Conservation (phyloP, 371 early-diverging fungal genomes). For the Mortierella sp. region DNA sequence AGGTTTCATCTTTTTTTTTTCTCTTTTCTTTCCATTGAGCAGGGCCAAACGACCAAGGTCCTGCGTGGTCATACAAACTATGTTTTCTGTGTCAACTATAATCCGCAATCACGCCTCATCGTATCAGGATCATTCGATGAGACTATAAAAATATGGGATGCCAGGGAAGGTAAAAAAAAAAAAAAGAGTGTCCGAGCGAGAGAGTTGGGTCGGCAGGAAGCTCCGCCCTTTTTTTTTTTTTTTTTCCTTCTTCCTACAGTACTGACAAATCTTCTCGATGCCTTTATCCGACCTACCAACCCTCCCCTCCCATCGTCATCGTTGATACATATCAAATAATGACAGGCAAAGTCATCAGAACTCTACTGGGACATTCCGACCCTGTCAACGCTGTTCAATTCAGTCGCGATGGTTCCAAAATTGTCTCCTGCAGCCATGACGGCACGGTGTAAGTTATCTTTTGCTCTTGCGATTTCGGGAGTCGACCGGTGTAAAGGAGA, state of each 20-base stretch:
- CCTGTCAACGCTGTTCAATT: constrained; percentile 97
- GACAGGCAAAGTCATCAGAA: constrained; percentile 87
- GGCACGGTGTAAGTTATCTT: constrained; percentile 84
- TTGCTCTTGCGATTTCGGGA: neutral
- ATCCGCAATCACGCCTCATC: constrained; percentile 91
- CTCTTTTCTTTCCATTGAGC: constrained; percentile 1
- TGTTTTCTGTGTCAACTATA: constrained; percentile 97
- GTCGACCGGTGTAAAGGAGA: too few relatives aligned
- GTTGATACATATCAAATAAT: neutral
- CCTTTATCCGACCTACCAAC: too few relatives aligned
- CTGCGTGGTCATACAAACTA: constrained; percentile 94
- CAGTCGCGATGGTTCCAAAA: constrained; percentile 96
- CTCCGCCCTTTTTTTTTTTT: too few relatives aligned
- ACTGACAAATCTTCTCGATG: too few relatives aligned
- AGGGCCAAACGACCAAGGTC: constrained; percentile 81
- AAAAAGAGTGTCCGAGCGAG: too few relatives aligned
- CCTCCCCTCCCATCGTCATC: too few relatives aligned
- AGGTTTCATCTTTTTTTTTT: constrained; percentile 7
- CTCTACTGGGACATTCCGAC: constrained; percentile 95
- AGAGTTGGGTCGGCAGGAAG: neutral
- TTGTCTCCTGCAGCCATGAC: constrained; percentile 95
- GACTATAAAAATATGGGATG: constrained; percentile 97
- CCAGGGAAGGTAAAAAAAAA: constrained; percentile 73
- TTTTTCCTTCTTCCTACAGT: too few relatives aligned
- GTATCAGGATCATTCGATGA: constrained; percentile 99